Base-by-base conservation (phyloP, 805 yeast species). In the Hanseniaspora valbyensis region DNA sequence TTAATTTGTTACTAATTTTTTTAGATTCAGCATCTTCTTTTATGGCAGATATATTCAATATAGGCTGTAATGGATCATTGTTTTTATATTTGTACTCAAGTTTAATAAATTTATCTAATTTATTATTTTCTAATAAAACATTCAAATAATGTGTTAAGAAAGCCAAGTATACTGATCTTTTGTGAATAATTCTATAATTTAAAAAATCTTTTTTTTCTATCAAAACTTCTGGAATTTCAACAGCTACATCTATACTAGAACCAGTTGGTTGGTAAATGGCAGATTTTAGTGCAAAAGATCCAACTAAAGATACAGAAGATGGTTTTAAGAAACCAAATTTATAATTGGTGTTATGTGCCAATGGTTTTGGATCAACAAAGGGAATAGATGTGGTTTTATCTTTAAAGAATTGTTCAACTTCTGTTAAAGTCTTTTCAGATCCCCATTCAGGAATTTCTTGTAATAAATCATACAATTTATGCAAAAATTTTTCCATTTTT, bases 311-410 rank as follows among this genome's bases (percentile, higher is more conserved):
- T 13, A 90, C 78, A 16, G 41, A 28, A 51, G 74, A 75, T 0
- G 97, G 98, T 14, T 78, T 70, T 42, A 67, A 64, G 62, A 77
- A 89, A 21, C 77, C 73, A 57, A 90, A 81, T 55, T 76, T 77
- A 66, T 84, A 86, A 58, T 84, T 81, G 42, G 81, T 72, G 52
- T 76, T 76, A 18, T 64, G 54, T 2, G 63, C 52, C 7, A 74
- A 65, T 30, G 96, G 96, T 61, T 81, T 83, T 16, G 96, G 96
- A 61, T 89, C 95, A 12, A 92, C 85, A 66, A 83, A 90, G 30
- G 97, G 96, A 16, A 87, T 77, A 0, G 76, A 66, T 9, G 83
- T 74, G 40, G 71, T 72, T 56, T 76, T 73, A 25, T 71, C 65
- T 50, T 70, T 63, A 59, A 83, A 75, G 53, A 69, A 69, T 7